Percentiles rank a stretch among this genome's conserved stretches.
Conservation (phyloP, 2,329 filamentous ascomycete species). For the Aspergillus calidoustus region DNA sequence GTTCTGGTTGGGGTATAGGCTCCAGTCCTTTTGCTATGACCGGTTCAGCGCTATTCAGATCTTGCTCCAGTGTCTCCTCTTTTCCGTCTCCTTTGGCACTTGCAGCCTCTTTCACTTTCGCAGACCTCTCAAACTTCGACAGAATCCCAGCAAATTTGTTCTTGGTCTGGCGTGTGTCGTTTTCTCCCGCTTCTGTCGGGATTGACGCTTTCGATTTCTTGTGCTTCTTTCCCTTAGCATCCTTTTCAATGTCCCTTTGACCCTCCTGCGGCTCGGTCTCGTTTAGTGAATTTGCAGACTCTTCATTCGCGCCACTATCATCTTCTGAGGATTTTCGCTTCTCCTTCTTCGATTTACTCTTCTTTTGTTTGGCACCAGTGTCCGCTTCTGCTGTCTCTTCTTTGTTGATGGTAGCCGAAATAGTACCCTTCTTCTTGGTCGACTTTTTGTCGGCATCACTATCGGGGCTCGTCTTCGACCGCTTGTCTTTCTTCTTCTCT, state of each 20-base stretch:
- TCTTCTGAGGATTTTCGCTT: conserved; percentile 39
- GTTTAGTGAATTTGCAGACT: conserved; percentile 34
- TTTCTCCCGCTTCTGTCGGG: conserved; percentile 29
- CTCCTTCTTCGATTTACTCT: conserved; percentile 43
- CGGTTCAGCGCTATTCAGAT: conserved; percentile 30
- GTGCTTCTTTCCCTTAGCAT: conserved; percentile 1
- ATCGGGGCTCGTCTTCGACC: conserved; percentile 27
- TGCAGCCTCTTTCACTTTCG: conserved; percentile 27
- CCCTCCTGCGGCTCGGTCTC: conserved; percentile 12
- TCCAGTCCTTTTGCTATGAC: conserved; percentile 64
- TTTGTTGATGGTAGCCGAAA: conserved; percentile 34
- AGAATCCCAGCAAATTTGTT: conserved; percentile 42
- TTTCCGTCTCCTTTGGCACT: conserved; percentile 21
- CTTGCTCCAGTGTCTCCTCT: conserved; percentile 15
- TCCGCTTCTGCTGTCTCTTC: conserved; percentile 31
- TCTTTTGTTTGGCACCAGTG: conserved; percentile 31
- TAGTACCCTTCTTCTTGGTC: conserved; percentile 34
- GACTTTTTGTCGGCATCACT: conserved; percentile 39
- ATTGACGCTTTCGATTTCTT: conserved; percentile 13
- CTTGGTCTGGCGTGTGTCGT: conserved; percentile 26
- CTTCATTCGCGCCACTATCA: conserved; percentile 19
- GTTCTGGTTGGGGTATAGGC: conserved; percentile 74
- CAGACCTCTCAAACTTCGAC: conserved; percentile 46
- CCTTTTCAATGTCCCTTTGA: conserved; percentile 25
- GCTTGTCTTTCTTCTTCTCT: conserved; percentile 35